These are phyloP conservation scores for Cucurbita ficifolia DNA, from an alignment of 306 rosid species.

Conservation along the genomic window DNA sequence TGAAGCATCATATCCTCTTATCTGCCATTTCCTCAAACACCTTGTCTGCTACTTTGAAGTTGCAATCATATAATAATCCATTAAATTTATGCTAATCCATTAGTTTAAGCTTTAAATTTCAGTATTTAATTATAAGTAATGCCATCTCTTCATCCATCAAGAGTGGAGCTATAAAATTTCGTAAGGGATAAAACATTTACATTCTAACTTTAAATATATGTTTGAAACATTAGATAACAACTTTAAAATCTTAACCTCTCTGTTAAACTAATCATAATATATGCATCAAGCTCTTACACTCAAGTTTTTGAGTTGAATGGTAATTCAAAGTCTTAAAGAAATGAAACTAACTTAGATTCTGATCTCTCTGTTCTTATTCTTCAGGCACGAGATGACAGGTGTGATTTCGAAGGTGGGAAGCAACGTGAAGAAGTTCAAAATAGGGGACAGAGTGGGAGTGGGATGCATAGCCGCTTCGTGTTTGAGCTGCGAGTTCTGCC, in stretches of 20 bases:
- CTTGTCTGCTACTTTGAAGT: background rate
- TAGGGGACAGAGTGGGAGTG: slow-evolving; percentile 61
- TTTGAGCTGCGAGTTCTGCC: slow-evolving; percentile 46
- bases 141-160: background rate
- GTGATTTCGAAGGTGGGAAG: slow-evolving; percentile 48
- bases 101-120: background rate
- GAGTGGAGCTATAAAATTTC: background rate
- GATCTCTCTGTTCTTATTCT: background rate
- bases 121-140: background rate
- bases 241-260: background rate
- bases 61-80: background rate
- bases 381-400: slow-evolving; percentile 62
- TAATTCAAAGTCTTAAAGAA: no score
- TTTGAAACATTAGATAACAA: background rate
- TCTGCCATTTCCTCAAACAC: background rate
- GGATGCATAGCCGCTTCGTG: slow-evolving; percentile 64
- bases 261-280: no score
- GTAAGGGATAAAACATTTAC: background rate
- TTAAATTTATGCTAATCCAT: background rate
- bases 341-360: background rate
- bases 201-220: background rate
- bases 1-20: no score
- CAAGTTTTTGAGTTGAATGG: no score
- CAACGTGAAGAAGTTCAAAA: slow-evolving; percentile 37
- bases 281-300: no score